Base-by-base conservation (phyloP, 2,329 filamentous ascomycete species). In the Curvularia sp. region DNA sequence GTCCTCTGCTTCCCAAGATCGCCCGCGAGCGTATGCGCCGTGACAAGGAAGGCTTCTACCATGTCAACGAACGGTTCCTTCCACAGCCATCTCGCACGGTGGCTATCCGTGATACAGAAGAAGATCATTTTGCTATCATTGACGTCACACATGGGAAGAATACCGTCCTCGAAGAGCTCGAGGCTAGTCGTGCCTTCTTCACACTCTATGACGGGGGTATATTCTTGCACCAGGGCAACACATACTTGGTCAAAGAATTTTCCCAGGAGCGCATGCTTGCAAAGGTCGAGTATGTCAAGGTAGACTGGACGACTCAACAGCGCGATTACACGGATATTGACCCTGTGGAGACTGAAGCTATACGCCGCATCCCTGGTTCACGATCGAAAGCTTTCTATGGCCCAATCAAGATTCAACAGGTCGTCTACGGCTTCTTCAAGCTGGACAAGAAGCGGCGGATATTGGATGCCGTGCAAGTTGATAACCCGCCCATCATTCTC, bases 361-460 rank as follows among this genome's bases (percentile, higher is more conserved):
- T 96, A 63, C 88, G 92, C 7, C 85, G 83, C 18, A 91, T 97
- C 36, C 81, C 82, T 0, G 74, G 78, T 65, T 89, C 87, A 0
- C 77, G 82, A 3, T 90, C 85, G 0, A 85, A 87, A 60, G 94
- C 93, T 1, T 98, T 92, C 78, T 93, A 92, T 73, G 95, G 95
- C 34, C 81, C 86, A 0, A 94, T 99, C 73, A 89, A 90, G 68
- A 93, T 98, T 70, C 87, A 89, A 63, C 90, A 94, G 65, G 89
- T 91, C 28, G 93, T 99, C 1, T 98, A 96, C 74, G 95, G 95
- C 1, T 99, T 95, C 80, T 98, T 97, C 84, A 98, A 98, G 74
- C 81, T 97, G n/a, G 93, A 98, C 77, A 90, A 89, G 72, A 89
- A 87, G 66, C 86, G 90, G 1, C 87, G 92, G 1, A 91, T 98